Evolutionary conservation across 805 yeast species (phyloP).

Genomic region (Candida qinlingensis): DNA sequence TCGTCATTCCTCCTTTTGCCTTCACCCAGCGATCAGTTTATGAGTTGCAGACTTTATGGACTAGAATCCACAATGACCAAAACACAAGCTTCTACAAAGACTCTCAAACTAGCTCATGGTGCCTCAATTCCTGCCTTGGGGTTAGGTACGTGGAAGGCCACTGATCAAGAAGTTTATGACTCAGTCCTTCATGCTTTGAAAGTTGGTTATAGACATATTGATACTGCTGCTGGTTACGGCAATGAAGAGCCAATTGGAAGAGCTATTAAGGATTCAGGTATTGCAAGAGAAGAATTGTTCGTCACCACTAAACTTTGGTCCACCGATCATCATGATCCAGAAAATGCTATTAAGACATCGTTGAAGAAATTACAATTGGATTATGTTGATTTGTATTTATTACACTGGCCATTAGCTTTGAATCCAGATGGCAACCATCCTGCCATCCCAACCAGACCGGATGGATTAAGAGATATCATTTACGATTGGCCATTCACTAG

Average conservation of each 20-base stretch:
- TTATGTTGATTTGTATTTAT: constrained; percentile 70
- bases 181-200: constrained; percentile 11
- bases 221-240: constrained; percentile 50
- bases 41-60: not conserved
- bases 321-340: constrained; percentile 40
- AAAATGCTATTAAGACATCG: constrained; percentile 40
- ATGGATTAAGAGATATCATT: constrained; percentile 36
- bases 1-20: not conserved
- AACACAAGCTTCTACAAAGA: constrained; percentile 2
- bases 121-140: constrained; percentile 34
- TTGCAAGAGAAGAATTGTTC: constrained; percentile 6
- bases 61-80: not conserved
- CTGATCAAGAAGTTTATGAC: constrained; percentile 3
- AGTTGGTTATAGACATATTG: constrained; percentile 57
- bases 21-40: not conserved
- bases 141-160: constrained; percentile 6
- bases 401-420: constrained; percentile 74
- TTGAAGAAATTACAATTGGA: constrained; percentile 36
- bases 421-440: constrained; percentile 24
- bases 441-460: constrained; percentile 32
- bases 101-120: constrained; percentile 41
- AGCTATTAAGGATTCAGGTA: constrained; percentile 23
- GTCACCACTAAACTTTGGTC: constrained; percentile 58
- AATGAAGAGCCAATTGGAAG: constrained; percentile 52
- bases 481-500: constrained; percentile 32